Base-by-base conservation (phyloP, 1,284 basidiomycete genomes). In the Moniliella sp. region DNA sequence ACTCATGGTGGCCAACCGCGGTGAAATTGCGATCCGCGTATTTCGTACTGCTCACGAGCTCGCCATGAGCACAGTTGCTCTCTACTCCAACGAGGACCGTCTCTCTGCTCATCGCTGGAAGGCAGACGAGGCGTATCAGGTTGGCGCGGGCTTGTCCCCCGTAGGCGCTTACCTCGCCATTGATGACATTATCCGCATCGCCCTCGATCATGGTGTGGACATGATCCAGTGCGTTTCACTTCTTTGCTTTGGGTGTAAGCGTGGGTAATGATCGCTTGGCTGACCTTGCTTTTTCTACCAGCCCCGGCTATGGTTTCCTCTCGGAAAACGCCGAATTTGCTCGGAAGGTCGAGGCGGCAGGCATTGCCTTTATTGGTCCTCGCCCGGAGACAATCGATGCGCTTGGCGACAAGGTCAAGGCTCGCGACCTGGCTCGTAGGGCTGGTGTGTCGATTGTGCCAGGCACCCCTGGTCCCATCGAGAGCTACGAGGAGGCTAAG, bases 21-120 rank as follows among this genome's bases (percentile, higher is more conserved):
- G 55, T 42, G 88, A 99, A 77, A 99, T 99, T 61, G 91, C 91
- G 18, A 86, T 97, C 55, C 79, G 91, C 61, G 84, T 99, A 32
- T 93, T 97, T 71, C 73, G 91, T 57, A 94, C 91, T 2, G 82
- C 91, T 34, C 88, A 97, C 67, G 91, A 99, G 62, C 72, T 99
- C 39, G 91, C 86, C 19, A 91, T 97, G 84, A 81, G 86, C 61
- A 93, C 88, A 32, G 91, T 97, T 35, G 88, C 91, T 28, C 93
- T 99, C 66, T 97, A 82, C 69, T 93, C 84, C n/a, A 77, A 71
- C 61, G 91, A 97, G 65, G 91, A 99, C 69, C 73, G 91, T 42
- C 73, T 94, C 66, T 81, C 75, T 36, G 88, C 91, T 27, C 91
- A 99, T 68, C 74, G 91, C 56, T 86, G 94, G 65, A 97, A n/a